Conservation (phyloP, 805 yeast species). For the Metschnikowia lunata region DNA sequence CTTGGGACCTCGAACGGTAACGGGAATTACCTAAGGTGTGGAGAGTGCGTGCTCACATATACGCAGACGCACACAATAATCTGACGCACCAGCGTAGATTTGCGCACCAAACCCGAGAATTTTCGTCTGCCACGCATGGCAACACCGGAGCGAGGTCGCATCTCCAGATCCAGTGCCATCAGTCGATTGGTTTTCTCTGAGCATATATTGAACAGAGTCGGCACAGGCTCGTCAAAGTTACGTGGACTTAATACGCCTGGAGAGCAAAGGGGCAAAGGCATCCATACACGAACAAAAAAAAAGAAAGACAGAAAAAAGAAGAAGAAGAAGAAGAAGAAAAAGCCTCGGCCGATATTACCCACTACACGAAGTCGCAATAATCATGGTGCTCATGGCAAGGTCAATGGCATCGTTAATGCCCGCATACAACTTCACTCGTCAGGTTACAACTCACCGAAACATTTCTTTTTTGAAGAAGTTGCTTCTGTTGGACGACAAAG, state of each 20-base stretch:
- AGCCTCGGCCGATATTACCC: not conserved
- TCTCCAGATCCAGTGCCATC: conserved; percentile 4
- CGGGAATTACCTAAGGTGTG: too few species aligned
- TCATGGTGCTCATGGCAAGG: conserved; percentile 6
- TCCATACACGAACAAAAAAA: too few species aligned
- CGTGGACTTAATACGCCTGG: too few species aligned
- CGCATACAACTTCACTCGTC: not conserved
- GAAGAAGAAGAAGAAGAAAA: not conserved
- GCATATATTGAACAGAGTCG: too few species aligned
- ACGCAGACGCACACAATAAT: not conserved
- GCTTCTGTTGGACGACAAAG: conserved; percentile 32
- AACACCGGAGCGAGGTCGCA: conserved; percentile 2
- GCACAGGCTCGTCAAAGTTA: too few species aligned
- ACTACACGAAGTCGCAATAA: not conserved
- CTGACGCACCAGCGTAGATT: conserved; percentile 1
- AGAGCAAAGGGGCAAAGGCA: too few species aligned
- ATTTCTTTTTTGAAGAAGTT: conserved; percentile 37
- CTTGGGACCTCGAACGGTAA: too few species aligned
- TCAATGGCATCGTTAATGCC: conserved; percentile 7
- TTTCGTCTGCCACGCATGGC: conserved; percentile 2
- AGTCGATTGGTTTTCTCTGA: too few species aligned
- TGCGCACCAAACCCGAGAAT: conserved; percentile 1
- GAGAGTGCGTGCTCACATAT: conserved; percentile 1
- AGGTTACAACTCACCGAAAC: conserved; percentile 11
- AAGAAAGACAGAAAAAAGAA: not conserved